A percentile compares a stretch with the other conserved stretches of the same genome.
phyloP scores from a whole-genome alignment of 2,329 filamentous ascomycete species.

The Colletotrichum lupini region DNA sequence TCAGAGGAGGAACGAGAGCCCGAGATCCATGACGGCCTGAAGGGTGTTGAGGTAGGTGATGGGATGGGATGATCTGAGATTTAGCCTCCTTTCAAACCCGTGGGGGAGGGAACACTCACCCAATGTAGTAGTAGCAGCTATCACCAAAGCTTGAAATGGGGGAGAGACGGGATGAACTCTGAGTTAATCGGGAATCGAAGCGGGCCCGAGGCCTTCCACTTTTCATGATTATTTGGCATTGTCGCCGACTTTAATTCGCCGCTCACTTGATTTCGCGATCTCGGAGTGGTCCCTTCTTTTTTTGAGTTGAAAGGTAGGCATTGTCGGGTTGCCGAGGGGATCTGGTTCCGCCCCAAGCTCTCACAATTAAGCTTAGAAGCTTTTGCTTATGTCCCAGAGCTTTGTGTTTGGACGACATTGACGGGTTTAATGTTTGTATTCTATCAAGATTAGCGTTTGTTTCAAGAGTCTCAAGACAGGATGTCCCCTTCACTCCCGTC shows the following conservation, averaged over 20 bases:
- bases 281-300: background rate
- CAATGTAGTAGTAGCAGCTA: too few relatives aligned
- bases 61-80: constrained; percentile 1
- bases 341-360: constrained; percentile 26
- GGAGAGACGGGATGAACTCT: background rate
- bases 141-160: background rate
- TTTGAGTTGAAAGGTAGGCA: background rate
- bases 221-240: background rate
- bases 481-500: background rate
- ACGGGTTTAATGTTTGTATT: background rate
- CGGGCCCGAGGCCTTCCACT: too few relatives aligned
- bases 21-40: background rate
- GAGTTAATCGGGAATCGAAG: background rate
- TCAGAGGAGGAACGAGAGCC: background rate
- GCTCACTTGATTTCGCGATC: background rate
- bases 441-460: background rate
- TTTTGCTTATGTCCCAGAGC: background rate
- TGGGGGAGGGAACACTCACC: background rate
- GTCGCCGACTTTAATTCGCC: background rate
- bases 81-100: background rate
- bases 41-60: background rate
- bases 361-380: background rate
- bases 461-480: background rate
- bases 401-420: background rate
- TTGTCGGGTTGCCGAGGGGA: background rate